Evolutionary conservation across 495 filamentous ascomycete genomes (phyloP).

Genomic region (Aspergillus affinis): DNA sequence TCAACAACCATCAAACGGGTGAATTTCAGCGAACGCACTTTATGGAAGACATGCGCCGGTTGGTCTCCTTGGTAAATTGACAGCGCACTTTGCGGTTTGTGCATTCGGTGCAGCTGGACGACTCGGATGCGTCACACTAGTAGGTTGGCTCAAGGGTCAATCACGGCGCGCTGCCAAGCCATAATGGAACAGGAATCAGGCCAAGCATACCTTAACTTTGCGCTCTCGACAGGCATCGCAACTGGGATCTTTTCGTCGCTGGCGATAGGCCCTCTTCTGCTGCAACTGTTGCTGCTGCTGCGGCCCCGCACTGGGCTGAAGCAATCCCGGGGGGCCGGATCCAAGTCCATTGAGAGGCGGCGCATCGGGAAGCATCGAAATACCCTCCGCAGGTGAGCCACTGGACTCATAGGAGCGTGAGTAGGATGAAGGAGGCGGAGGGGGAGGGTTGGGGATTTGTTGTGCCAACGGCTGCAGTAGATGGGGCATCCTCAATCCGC

Average conservation of each 20-base stretch:
- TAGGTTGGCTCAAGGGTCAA: constrained; percentile 3
- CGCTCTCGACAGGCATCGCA: constrained; percentile 97
- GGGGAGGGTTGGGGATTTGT: constrained; percentile 21
- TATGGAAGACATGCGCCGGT: constrained; percentile 97
- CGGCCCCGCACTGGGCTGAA: constrained; percentile 44
- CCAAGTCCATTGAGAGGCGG: constrained; percentile 35
- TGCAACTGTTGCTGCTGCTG: constrained; percentile 53
- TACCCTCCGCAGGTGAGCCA: constrained; percentile 41
- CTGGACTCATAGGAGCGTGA: constrained; percentile 45
- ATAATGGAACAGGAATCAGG: not conserved
- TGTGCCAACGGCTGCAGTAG: constrained; percentile 42
- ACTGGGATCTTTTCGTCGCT: constrained; percentile 93
- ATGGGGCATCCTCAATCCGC: constrained; percentile 47
- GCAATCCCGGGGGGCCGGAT: constrained; percentile 39
- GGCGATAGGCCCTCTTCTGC: constrained; percentile 93
- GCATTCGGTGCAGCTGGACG: constrained; percentile 93
- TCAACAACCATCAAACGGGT: constrained; percentile 9
- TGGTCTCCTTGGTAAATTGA: constrained; percentile 99
- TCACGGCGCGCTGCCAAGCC: constrained; percentile 4
- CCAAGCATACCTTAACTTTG: constrained; percentile 78
- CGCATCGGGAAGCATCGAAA: constrained; percentile 33
- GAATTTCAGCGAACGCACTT: constrained; percentile 55
- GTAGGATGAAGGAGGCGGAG: constrained; percentile 35
- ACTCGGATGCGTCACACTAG: constrained; percentile 94
- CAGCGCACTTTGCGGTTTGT: constrained; percentile 93